A percentile compares a stretch with the other conserved stretches of the same genome.
Conservation (phyloP, 73 alveolate species). For the Paraurostyla sp. region DNA sequence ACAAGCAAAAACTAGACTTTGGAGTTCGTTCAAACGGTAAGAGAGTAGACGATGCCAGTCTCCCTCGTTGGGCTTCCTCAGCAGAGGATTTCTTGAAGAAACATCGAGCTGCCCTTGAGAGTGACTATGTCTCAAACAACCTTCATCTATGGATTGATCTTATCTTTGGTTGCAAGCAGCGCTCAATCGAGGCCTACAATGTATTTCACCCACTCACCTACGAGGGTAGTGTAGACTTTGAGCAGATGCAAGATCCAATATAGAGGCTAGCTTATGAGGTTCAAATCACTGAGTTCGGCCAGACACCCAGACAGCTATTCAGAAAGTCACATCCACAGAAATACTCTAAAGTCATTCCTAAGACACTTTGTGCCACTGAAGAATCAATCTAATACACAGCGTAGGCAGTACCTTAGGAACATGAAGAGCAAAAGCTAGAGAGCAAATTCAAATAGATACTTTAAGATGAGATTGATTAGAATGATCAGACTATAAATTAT, state of each 20-base stretch:
- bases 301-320: conserved; percentile 96
- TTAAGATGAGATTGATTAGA: neutral
- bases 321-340: conserved; percentile 96
- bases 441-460: neutral
- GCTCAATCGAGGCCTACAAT: conserved; percentile 89
- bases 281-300: conserved; percentile 98
- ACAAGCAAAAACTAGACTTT: conserved; percentile 84
- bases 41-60: conserved; percentile 93
- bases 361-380: neutral
- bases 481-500: too few species aligned
- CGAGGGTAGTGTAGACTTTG: conserved; percentile 91
- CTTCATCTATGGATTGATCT: conserved; percentile 98
- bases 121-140: conserved; percentile 88
- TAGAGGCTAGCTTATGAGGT: conserved; percentile 90
- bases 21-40: conserved; percentile 94
- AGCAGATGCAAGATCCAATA: conserved; percentile 83
- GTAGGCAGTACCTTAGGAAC: neutral
- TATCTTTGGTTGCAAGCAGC: conserved; percentile 97
- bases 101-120: conserved; percentile 86
- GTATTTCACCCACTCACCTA: conserved; percentile 98
- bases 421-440: conserved; percentile 38
- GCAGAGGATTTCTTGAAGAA: conserved; percentile 92
- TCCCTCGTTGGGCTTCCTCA: conserved; percentile 92
- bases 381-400: conserved; percentile 19
- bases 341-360: conserved; percentile 72